Evolutionary conservation across 805 yeast species (phyloP), one percentile per base, ranked within the genome.

Genomic region (Komagataella pseudopastoris): DNA sequence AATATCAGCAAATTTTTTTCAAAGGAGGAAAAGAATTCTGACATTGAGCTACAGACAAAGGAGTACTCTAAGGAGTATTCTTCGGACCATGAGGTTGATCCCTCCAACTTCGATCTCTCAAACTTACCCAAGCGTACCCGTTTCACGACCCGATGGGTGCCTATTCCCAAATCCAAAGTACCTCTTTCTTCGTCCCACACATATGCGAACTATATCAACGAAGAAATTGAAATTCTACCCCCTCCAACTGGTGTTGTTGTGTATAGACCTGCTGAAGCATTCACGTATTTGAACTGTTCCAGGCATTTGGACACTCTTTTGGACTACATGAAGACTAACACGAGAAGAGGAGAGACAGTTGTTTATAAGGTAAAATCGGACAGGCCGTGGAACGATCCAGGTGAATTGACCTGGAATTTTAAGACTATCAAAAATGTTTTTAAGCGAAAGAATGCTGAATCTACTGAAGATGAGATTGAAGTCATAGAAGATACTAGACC

Each of bases 161-260:
- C 93, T 48, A 65, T 78, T 63, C 63, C 72, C 67, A 62, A 66
- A 63, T 17, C 53, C 16, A 17, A 30, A 17, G 49, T 54, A 3
- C 53, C 57, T 6, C 46, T 48, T 2, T 57, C 59, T 51, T 54
- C 63, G 18, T 52, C 60, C 18, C 17, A 39, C 2, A 56, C 62
- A 22, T 71, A 67, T 53, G 72, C 72, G 46, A 50, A 59, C 23
- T 60, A 57, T 50, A 56, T 78, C 51, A 87, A 90, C 63, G 68
- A 75, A 4, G 76, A 74, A 14, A 65, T 89, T 16, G 62, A 71
- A 0, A 77, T 90, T 6, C 64, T 64, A 14, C 85, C 89, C 1
- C 96, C 97, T 14, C 96, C 96, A 24, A 88, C 91, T 1, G 96
- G 97, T 39, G 89, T 90, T 16, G 59, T 89, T 53, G 95, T 90